phyloP scores from a whole-genome alignment of 805 yeast genomes.

The Saccharomycopsis javanensis region DNA sequence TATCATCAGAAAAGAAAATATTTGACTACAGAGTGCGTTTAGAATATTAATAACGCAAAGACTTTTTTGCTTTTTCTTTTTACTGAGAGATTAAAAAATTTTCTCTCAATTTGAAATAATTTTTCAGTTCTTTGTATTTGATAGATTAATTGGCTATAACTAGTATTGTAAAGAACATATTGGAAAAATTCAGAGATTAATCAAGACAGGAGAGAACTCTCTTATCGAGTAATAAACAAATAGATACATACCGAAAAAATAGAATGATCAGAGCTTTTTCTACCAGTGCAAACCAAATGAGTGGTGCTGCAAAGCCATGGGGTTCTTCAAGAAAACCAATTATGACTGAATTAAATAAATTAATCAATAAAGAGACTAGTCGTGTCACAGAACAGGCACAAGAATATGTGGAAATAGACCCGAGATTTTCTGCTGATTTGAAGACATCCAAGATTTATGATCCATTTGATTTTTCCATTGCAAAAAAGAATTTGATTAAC shows the following conservation, averaged over 20 bases:
- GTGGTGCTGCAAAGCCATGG: background rate
- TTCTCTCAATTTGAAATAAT: too few species aligned
- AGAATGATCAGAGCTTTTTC: background rate
- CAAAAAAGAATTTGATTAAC: constrained; percentile 37
- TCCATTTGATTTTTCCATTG: constrained; percentile 70
- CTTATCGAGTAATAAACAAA: too few species aligned
- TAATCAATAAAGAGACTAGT: background rate
- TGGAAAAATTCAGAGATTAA: too few species aligned
- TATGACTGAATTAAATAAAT: background rate
- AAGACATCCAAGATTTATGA: constrained; percentile 45
- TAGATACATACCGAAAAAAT: background rate
- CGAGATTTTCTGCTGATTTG: background rate
- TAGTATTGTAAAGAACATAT: too few species aligned
- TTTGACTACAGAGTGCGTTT: background rate
- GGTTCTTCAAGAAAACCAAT: background rate
- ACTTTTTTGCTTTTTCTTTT: too few species aligned
- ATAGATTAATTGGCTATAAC: too few species aligned
- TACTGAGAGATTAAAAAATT: too few species aligned
- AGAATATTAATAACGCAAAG: too few species aligned
- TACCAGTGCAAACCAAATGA: background rate
- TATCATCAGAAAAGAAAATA: background rate
- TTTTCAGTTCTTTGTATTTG: too few species aligned
- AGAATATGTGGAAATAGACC: background rate
- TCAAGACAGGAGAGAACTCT: too few species aligned
- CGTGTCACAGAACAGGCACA: background rate